phyloP scores from a whole-genome alignment of 2,329 filamentous ascomycete species.

The Periconia sp. region DNA sequence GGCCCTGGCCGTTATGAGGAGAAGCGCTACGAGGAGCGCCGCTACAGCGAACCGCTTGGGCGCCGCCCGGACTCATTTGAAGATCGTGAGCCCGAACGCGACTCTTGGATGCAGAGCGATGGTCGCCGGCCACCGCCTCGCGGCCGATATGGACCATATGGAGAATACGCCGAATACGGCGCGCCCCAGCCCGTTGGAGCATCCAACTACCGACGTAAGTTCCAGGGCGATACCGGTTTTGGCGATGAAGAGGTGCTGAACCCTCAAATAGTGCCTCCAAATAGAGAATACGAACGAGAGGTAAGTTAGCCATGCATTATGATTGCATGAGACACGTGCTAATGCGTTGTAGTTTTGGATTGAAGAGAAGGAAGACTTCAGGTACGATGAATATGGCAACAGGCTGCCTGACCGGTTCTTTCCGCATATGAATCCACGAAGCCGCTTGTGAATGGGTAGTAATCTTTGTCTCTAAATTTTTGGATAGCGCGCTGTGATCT shows the following conservation, averaged over 20 bases:
- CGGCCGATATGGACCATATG: conserved; percentile 24
- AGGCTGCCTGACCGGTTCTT: conserved; percentile 38
- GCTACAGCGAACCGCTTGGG: conserved; percentile 27
- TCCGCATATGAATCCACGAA: conserved; percentile 31
- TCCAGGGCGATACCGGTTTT: conserved; percentile 43
- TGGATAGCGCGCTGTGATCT: too few relatives aligned
- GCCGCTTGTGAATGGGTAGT: conserved; percentile 37
- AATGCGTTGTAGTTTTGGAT: conserved; percentile 38
- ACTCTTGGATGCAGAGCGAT: conserved; percentile 40
- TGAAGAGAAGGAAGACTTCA: conserved; percentile 44
- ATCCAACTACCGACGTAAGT: conserved; percentile 40
- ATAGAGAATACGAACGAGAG: conserved; percentile 39
- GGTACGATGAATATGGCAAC: conserved; percentile 44
- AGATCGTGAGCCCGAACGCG: conserved; percentile 43
- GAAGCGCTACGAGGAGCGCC: conserved; percentile 33
- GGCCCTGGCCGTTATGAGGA: conserved; percentile 28
- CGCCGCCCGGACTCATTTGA: conserved; percentile 43
- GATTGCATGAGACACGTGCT: conserved; percentile 3
- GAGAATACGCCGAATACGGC: conserved; percentile 39
- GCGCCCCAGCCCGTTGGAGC: conserved; percentile 37
- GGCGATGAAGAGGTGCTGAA: conserved; percentile 45
- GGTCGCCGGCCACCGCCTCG: conserved; percentile 15
- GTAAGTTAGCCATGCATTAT: conserved; percentile 17
- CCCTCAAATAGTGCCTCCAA: conserved; percentile 44
- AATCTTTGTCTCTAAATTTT: too few relatives aligned